These are phyloP conservation scores for Crithidia bombi DNA, from an alignment of 208 protist genomes.

Conservation along the genomic window DNA sequence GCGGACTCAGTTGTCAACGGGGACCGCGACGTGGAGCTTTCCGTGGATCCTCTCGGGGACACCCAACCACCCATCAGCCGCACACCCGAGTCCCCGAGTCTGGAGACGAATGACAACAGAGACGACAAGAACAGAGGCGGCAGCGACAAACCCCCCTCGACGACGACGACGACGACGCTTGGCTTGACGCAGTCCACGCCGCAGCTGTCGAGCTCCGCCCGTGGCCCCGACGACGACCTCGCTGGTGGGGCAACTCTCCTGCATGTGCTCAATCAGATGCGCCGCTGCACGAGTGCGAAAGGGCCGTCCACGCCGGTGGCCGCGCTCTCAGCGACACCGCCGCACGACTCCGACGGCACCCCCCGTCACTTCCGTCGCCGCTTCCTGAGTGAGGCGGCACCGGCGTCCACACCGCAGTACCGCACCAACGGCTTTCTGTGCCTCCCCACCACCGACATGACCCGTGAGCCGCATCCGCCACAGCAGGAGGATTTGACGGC, in stretches of 20 bases:
- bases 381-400: conserved; percentile 10
- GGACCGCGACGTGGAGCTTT: too few relatives aligned
- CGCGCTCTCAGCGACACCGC: neutral
- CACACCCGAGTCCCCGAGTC: neutral
- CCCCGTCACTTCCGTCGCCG: conserved; percentile 21
- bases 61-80: conserved; percentile 1
- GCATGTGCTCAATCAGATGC: conserved; percentile 2
- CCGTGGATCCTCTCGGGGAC: neutral
- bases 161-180: neutral
- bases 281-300: conserved; percentile 30
- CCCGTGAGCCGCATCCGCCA: neutral
- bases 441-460: neutral
- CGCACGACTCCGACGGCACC: neutral
- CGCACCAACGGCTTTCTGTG: conserved; percentile 17
- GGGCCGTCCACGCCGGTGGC: neutral
- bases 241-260: conserved; percentile 4
- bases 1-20: too few relatives aligned
- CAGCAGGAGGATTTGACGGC: neutral
- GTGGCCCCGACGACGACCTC: neutral
- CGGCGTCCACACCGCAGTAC: neutral
- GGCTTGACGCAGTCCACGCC: conserved; percentile 19
- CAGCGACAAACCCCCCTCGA: neutral
- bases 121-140: neutral
- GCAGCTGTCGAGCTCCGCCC: conserved; percentile 20
- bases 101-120: neutral